phyloP scores from a whole-genome alignment of 78 protist species.

The Mastigamoeba balamuthi region DNA sequence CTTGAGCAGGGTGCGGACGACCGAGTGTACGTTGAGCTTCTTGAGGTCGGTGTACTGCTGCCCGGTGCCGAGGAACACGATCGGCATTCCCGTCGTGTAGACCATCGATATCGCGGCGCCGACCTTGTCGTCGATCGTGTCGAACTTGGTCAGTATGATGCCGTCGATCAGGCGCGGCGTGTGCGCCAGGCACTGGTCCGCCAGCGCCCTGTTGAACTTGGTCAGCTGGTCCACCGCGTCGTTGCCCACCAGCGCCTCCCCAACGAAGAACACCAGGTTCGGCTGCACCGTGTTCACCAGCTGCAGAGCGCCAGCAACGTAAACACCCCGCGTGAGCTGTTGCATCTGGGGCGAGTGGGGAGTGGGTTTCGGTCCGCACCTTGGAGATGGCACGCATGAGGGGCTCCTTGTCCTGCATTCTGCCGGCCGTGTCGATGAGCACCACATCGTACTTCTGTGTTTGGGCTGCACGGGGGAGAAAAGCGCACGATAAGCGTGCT shows the following conservation, averaged over 20 bases:
- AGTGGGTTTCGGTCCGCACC: constrained; percentile 4
- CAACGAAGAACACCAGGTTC: constrained; percentile 96
- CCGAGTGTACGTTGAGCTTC: constrained; percentile 57
- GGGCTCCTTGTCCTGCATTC: constrained; percentile 97
- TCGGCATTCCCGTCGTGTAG: constrained; percentile 89
- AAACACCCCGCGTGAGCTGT: not conserved
- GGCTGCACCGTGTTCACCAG: constrained; percentile 76
- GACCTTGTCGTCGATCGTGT: constrained; percentile 99
- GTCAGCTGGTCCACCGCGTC: constrained; percentile 96
- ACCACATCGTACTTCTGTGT: constrained; percentile 67
- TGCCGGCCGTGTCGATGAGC: constrained; percentile 97
- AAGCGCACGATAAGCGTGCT: too few relatives aligned
- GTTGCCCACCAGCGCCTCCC: constrained; percentile 99
- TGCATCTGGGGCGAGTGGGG: not conserved
- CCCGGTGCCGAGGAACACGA: constrained; percentile 97
- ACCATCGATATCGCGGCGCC: constrained; percentile 99
- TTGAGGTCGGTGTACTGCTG: constrained; percentile 85
- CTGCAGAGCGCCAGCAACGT: not conserved
- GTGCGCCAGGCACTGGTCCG: constrained; percentile 11
- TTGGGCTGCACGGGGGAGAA: constrained; percentile 17
- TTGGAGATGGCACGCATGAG: constrained; percentile 89
- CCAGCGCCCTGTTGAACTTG: constrained; percentile 77
- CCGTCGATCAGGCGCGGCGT: constrained; percentile 91
- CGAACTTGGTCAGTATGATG: constrained; percentile 97
- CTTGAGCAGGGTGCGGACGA: constrained; percentile 65